Evolutionary conservation across 2,329 filamentous ascomycete species (phyloP).

Genomic region (Gnomoniopsis smithogilvyi): DNA sequence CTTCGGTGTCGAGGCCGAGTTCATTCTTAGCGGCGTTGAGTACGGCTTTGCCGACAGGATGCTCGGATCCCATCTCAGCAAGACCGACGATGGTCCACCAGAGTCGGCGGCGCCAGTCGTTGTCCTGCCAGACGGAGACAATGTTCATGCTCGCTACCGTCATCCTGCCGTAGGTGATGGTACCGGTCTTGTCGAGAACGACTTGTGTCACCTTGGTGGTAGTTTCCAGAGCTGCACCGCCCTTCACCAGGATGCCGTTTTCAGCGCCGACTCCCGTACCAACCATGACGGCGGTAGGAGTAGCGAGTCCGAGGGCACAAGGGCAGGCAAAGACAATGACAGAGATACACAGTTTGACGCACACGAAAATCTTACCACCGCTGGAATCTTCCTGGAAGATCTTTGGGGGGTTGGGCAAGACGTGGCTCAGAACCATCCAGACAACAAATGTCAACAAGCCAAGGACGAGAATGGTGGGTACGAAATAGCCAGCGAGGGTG

Average conservation of each 20-base stretch:
- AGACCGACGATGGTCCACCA: constrained; percentile 98
- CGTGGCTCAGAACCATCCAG: constrained; percentile 95
- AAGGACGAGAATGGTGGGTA: constrained; percentile 82
- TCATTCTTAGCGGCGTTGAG: constrained; percentile 71
- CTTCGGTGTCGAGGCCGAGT: constrained; percentile 69
- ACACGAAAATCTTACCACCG: constrained; percentile 94
- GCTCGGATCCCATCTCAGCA: constrained; percentile 94
- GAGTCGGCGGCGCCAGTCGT: constrained; percentile 64
- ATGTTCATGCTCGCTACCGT: constrained; percentile 74
- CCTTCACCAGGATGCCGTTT: constrained; percentile 96
- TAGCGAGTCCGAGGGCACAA: constrained; percentile 92
- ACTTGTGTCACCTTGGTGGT: constrained; percentile 88
- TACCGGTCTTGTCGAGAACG: constrained; percentile 94
- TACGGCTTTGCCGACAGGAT: constrained; percentile 91
- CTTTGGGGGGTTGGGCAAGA: constrained; percentile 76
- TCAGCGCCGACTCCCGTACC: constrained; percentile 96
- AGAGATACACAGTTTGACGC: constrained; percentile 94
- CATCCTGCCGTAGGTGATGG: constrained; percentile 93
- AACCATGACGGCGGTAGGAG: constrained; percentile 97
- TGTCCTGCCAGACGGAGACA: constrained; percentile 65
- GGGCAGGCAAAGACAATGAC: constrained; percentile 98
- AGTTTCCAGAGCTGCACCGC: constrained; percentile 85
- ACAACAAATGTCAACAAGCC: constrained; percentile 80
- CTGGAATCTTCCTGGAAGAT: constrained; percentile 79
- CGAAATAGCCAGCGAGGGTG: constrained; percentile 87